Conservation (phyloP, 306 rosid species). For the Inga leiocalycina region DNA sequence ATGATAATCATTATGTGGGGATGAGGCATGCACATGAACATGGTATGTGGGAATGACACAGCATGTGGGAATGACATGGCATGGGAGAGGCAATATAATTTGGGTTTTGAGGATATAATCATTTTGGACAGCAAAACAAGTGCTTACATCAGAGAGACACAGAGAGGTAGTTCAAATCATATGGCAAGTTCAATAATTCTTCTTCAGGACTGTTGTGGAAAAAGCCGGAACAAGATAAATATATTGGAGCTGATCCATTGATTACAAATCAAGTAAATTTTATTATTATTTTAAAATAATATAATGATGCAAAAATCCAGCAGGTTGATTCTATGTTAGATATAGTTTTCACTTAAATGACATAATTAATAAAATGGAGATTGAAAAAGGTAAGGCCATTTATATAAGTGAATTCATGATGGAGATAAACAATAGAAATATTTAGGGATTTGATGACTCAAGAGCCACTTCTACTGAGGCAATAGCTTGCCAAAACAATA, state of each 20-base stretch:
- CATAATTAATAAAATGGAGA: slow-evolving; percentile 41
- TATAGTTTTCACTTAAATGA: slow-evolving; percentile 36
- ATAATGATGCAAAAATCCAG: slow-evolving; percentile 38
- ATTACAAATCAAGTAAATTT: slow-evolving; percentile 65
- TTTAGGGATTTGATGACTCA: slow-evolving; percentile 65
- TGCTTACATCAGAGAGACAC: too few relatives aligned
- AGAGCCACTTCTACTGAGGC: slow-evolving; percentile 56
- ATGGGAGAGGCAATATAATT: too few relatives aligned
- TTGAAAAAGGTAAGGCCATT: slow-evolving; percentile 8
- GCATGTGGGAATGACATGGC: too few relatives aligned
- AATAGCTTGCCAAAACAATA: slow-evolving; percentile 22
- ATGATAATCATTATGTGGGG: too few relatives aligned
- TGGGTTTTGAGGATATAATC: too few relatives aligned
- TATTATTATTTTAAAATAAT: slow-evolving; percentile 20
- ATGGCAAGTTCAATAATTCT: slow-evolving; percentile 69
- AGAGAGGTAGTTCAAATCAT: slow-evolving; percentile 47
- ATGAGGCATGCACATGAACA: too few relatives aligned
- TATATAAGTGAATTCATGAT: slow-evolving; percentile 24
- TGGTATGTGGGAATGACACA: too few relatives aligned
- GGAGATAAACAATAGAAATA: slow-evolving; percentile 10
- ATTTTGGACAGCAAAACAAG: too few relatives aligned
- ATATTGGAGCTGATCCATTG: slow-evolving; percentile 8
- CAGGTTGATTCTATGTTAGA: slow-evolving; percentile 41
- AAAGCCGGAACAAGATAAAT: slow-evolving; percentile 47
- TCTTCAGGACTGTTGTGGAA: slow-evolving; percentile 51